Percentiles rank a stretch among this genome's conserved stretches.
phyloP scores from a whole-genome alignment of 1,284 basidiomycete species.

The Ceratobasidium sp. region DNA sequence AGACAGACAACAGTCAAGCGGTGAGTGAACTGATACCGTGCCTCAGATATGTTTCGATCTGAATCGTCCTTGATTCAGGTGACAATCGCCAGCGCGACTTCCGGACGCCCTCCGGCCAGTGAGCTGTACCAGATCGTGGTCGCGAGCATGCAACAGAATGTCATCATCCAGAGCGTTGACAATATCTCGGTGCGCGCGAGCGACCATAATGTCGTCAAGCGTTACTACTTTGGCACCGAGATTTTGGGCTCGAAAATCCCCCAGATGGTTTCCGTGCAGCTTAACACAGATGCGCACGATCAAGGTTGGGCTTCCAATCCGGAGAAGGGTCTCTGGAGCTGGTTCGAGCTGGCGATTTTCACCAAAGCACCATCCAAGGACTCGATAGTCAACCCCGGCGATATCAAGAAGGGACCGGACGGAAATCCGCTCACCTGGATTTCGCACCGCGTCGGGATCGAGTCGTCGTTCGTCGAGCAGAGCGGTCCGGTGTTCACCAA shows the following conservation, averaged over 20 bases:
- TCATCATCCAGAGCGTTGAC: not conserved
- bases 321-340: slow-evolving; percentile 29
- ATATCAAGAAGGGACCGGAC: not conserved
- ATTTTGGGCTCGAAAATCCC: not conserved
- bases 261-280: not conserved
- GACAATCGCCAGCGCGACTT: not conserved
- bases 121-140: not conserved
- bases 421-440: not conserved
- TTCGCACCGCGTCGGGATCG: not conserved
- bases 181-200: not conserved
- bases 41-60: not conserved
- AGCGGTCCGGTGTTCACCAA: not conserved
- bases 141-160: not conserved
- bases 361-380: not conserved
- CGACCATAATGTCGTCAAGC: not conserved
- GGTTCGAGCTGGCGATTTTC: slow-evolving; percentile 14
- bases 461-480: not conserved
- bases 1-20: not conserved
- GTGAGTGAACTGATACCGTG: not conserved
- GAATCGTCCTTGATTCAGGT: not conserved
- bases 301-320: slow-evolving; percentile 32
- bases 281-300: slow-evolving; percentile 32
- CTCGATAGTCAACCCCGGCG: not conserved
- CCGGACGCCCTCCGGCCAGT: not conserved
- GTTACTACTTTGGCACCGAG: not conserved